phyloP scores from a whole-genome alignment of 2,329 filamentous ascomycete genomes.

The Metarhizium album region DNA sequence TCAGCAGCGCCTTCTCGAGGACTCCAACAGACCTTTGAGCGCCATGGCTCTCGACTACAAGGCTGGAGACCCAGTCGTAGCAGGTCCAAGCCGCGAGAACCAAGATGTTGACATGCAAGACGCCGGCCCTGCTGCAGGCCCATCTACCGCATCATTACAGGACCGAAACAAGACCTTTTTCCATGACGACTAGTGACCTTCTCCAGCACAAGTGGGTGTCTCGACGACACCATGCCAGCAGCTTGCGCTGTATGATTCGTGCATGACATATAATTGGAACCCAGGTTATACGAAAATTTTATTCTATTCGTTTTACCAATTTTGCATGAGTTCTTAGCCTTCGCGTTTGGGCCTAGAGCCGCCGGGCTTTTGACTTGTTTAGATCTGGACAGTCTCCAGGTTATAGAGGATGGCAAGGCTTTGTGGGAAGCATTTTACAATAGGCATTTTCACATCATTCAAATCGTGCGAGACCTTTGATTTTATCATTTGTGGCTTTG shows the following conservation, averaged over 20 bases:
- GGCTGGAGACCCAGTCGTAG: constrained; percentile 17
- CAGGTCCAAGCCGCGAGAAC: constrained; percentile 22
- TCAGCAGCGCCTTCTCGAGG: constrained; percentile 35
- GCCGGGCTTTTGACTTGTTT: constrained; percentile 16
- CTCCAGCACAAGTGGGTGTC: constrained; percentile 1
- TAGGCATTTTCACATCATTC: constrained; percentile 25
- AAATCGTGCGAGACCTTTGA: constrained; percentile 4
- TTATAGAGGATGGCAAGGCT: constrained; percentile 20
- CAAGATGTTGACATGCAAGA: constrained; percentile 48
- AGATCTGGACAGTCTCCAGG: constrained; percentile 18
- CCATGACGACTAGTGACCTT: constrained; percentile 29
- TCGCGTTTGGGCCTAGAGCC: neutral
- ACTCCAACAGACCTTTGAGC: constrained; percentile 38
- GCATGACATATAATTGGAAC: neutral
- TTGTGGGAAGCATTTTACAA: constrained; percentile 23
- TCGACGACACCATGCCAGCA: constrained; percentile 3
- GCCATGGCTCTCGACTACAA: constrained; percentile 37
- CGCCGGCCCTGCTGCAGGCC: constrained; percentile 43
- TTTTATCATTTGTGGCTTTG: neutral
- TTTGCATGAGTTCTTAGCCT: neutral
- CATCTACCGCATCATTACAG: constrained; percentile 23
- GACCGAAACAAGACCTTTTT: constrained; percentile 39
- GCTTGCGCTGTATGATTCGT: neutral
- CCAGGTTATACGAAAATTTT: neutral
- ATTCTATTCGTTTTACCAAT: constrained; percentile 3